Percentiles rank a stretch among this genome's conserved stretches.
phyloP scores from a whole-genome alignment of 2,329 filamentous ascomycete species.

The Rutstroemia sp. region DNA sequence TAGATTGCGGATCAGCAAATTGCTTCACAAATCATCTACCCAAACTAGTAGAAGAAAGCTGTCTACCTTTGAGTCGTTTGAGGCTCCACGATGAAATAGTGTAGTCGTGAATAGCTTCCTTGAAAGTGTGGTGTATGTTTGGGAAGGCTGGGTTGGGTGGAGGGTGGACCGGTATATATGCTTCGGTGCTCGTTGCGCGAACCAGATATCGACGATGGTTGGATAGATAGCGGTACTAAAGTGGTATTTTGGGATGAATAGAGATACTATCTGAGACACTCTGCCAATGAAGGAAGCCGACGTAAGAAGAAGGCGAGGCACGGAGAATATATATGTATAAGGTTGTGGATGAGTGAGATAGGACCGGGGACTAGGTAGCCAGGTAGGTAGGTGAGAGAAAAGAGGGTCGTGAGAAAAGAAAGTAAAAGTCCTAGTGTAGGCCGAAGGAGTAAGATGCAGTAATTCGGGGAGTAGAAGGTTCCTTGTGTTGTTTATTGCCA shows the following conservation, averaged over 20 bases:
- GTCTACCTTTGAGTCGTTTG: slow-evolving; percentile 15
- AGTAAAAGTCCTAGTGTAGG: slow-evolving; percentile 4
- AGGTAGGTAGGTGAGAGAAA: background rate
- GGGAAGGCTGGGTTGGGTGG: background rate
- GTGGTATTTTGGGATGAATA: slow-evolving; percentile 11
- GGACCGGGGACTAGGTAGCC: too few relatives aligned
- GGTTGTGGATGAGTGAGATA: background rate
- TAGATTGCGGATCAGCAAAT: slow-evolving; percentile 13
- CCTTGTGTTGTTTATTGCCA: slow-evolving; percentile 11
- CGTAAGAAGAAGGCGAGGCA: slow-evolving; percentile 12
- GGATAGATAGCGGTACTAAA: slow-evolving; percentile 1
- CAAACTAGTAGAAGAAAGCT: background rate
- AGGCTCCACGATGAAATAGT: slow-evolving; percentile 13
- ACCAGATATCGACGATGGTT: background rate
- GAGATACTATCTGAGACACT: slow-evolving; percentile 23
- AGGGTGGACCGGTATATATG: background rate
- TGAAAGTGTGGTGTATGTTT: slow-evolving; percentile 4
- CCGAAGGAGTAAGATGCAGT: slow-evolving; percentile 22
- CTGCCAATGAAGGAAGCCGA: slow-evolving; percentile 14
- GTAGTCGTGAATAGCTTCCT: background rate
- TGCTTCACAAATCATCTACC: background rate
- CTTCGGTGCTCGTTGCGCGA: background rate
- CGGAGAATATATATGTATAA: slow-evolving; percentile 17
- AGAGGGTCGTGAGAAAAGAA: slow-evolving; percentile 6
- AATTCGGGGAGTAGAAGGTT: slow-evolving; percentile 14